These are phyloP conservation scores for Diplodia seriata DNA, from an alignment of 2,329 filamentous ascomycete genomes.

Conservation along the genomic window DNA sequence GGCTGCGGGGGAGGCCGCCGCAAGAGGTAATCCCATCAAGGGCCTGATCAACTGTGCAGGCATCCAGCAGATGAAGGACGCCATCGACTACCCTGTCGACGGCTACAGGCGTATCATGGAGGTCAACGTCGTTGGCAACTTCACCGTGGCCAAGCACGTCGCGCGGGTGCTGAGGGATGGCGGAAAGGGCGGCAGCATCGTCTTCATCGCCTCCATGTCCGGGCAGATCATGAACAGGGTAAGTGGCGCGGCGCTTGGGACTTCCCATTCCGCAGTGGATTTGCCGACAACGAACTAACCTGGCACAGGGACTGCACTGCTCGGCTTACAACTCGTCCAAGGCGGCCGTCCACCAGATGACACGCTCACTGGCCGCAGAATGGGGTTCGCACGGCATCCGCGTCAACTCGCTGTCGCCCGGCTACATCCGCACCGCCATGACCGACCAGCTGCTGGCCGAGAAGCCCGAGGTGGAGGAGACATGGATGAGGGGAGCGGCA, in stretches of 20 bases:
- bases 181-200: slow-evolving; percentile 40
- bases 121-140: slow-evolving; percentile 49
- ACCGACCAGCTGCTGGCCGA: slow-evolving; percentile 43
- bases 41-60: slow-evolving; percentile 42
- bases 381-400: slow-evolving; percentile 55
- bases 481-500: slow-evolving; percentile 38
- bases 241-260: background rate
- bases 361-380: slow-evolving; percentile 60
- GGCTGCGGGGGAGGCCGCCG: slow-evolving; percentile 25
- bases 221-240: slow-evolving; percentile 30
- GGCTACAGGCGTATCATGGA: slow-evolving; percentile 47
- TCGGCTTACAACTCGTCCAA: slow-evolving; percentile 63
- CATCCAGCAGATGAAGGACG: slow-evolving; percentile 43
- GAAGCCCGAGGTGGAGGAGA: slow-evolving; percentile 43
- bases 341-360: slow-evolving; percentile 60
- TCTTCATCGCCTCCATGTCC: slow-evolving; percentile 50
- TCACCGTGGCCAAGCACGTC: slow-evolving; percentile 39
- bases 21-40: slow-evolving; percentile 37
- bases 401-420: slow-evolving; percentile 62
- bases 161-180: slow-evolving; percentile 28
- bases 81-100: slow-evolving; percentile 43
- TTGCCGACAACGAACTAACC: slow-evolving; percentile 2
- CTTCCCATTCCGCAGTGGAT: background rate
- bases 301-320: slow-evolving; percentile 47
- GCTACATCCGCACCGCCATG: slow-evolving; percentile 59